Percentiles rank a stretch among this genome's conserved stretches.
Conservation (phyloP, 2,329 filamentous ascomycete species). For the Madurella fahalii region DNA sequence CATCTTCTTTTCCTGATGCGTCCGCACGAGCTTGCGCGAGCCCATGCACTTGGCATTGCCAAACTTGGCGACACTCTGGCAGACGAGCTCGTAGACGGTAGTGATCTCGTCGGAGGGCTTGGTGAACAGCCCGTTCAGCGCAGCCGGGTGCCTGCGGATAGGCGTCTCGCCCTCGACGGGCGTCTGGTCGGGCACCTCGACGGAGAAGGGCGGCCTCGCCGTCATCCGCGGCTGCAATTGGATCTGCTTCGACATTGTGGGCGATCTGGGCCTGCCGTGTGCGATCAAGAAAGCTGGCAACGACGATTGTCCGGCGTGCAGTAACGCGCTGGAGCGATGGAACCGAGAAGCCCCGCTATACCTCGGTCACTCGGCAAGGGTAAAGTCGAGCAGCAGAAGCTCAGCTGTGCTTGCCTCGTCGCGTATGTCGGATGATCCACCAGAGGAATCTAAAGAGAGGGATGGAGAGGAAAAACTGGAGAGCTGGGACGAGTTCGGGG, state of each 20-base stretch:
- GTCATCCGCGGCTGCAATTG: constrained; percentile 43
- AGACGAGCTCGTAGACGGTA: constrained; percentile 74
- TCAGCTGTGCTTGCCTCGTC: not conserved
- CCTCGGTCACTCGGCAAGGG: constrained; percentile 3
- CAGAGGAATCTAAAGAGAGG: not conserved
- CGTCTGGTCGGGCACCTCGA: constrained; percentile 61
- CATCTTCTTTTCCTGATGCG: constrained; percentile 81
- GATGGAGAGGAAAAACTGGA: not conserved
- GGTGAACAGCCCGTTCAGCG: constrained; percentile 58
- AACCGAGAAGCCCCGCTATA: constrained; percentile 1
- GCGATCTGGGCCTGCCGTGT: not conserved
- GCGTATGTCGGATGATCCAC: not conserved
- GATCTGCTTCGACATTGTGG: constrained; percentile 20
- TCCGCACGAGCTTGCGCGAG: constrained; percentile 68
- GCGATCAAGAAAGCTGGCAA: not conserved
- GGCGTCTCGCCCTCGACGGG: constrained; percentile 70
- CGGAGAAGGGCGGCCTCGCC: constrained; percentile 62
- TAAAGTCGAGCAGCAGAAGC: not conserved
- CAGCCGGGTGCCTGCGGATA: constrained; percentile 60
- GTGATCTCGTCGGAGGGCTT: constrained; percentile 61
- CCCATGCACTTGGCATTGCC: constrained; percentile 65
- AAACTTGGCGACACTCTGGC: constrained; percentile 60
- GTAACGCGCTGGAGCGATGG: not conserved
- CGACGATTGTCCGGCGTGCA: not conserved
- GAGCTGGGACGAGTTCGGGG: not conserved